Evolutionary conservation across 306 rosid genomes (phyloP), one percentile per base, ranked within the genome.

Genomic region (Fragaria nilgerrensis): DNA sequence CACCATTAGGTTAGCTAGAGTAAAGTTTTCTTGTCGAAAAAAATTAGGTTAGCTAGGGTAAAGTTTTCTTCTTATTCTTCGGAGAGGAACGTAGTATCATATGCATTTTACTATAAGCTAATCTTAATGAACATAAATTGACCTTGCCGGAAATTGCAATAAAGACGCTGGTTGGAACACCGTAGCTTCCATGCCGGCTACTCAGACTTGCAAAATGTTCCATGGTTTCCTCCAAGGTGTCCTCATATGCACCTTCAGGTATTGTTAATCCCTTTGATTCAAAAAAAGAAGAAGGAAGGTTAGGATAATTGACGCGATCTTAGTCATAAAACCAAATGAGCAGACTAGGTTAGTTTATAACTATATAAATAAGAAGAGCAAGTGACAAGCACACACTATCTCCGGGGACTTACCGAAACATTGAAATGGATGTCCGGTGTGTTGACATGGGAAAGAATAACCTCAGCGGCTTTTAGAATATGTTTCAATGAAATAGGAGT

Each of bases 71-170:
- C 41, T 19, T 52, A 0, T 53, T 53, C 61, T 53, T 53, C 25
- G 9, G 0, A n/a, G 61, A 53, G 61, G 58, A 19, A 53, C 27
- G 25, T 53, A 53, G 7, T 53, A 53, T 25, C 13, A 27, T 9
- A 61, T 61, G 17, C 66, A 56, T 17, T 25, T 25, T 17, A 36
- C 29, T 17, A 19, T 7, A 29, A 1, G 20, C 45, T 23, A 63
- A 44, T 63, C 13, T 47, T 2, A 32, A 36, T 7, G 59, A 11
- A 45, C 11, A 22, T 0, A 22, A 19, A 15, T 25, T 27, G 23
- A 91, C 96, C 91, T 91, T 89, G 89, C 85, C 65, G 27, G 90
- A 78, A 72, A 91, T 75, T 78, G 80, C 77, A 83, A 81, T 84
- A 19, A 85, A 84, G 68, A 85, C 29, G 71, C 69, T 74, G 36